Evolutionary conservation across 2,329 filamentous ascomycete species (phyloP).

Genomic region (Saccharata proteae): DNA sequence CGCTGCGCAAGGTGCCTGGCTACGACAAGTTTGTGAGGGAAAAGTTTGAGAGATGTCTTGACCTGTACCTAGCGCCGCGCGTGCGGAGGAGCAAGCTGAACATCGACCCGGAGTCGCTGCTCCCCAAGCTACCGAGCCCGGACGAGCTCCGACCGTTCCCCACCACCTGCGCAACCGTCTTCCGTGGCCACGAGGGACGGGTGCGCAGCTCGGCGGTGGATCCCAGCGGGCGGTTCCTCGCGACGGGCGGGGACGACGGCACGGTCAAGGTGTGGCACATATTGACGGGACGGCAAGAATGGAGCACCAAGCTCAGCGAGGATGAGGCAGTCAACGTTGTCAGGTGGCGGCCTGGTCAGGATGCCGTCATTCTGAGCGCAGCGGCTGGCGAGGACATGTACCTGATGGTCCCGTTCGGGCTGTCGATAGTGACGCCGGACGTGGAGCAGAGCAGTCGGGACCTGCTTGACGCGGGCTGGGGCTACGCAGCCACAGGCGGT

Average conservation of each 20-base stretch:
- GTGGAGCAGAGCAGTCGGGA: slow-evolving; percentile 63
- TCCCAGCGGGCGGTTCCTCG: slow-evolving; percentile 72
- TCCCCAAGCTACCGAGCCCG: slow-evolving; percentile 85
- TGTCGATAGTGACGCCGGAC: slow-evolving; percentile 58
- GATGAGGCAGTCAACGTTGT: slow-evolving; percentile 75
- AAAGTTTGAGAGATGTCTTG: slow-evolving; percentile 87
- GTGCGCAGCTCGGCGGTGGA: slow-evolving; percentile 79
- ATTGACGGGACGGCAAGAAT: slow-evolving; percentile 73
- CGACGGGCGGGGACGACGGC: slow-evolving; percentile 89
- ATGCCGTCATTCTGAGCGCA: slow-evolving; percentile 69
- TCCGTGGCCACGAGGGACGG: slow-evolving; percentile 76
- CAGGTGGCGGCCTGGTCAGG: slow-evolving; percentile 76
- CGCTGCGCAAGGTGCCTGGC: slow-evolving; percentile 81
- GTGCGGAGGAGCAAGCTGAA: slow-evolving; percentile 89
- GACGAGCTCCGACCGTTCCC: slow-evolving; percentile 94
- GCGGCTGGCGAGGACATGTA: slow-evolving; percentile 77
- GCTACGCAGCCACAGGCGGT: slow-evolving; percentile 79
- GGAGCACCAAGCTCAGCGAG: slow-evolving; percentile 66
- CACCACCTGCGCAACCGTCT: slow-evolving; percentile 76
- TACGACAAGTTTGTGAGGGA: slow-evolving; percentile 89
- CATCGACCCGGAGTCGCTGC: slow-evolving; percentile 84
- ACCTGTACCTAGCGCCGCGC: slow-evolving; percentile 87
- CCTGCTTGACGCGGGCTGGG: slow-evolving; percentile 79
- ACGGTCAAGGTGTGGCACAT: slow-evolving; percentile 86
- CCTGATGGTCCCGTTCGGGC: slow-evolving; percentile 54